phyloP scores from a whole-genome alignment of 345 rosid genomes.

The Ceriops tagal region DNA sequence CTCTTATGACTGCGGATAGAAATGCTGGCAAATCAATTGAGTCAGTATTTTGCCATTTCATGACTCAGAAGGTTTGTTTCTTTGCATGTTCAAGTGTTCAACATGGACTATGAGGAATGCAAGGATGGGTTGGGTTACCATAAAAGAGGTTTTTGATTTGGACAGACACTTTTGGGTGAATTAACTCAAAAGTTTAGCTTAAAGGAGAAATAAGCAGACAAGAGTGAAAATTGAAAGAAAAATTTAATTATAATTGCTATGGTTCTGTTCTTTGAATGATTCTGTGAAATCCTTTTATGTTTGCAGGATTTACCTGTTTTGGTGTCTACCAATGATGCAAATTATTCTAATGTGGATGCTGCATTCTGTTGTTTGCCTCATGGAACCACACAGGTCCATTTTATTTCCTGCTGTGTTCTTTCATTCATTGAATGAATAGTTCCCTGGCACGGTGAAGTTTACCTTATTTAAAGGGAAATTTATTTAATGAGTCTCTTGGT shows the following conservation, averaged over 20 bases:
- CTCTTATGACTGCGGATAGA: constrained; percentile 93
- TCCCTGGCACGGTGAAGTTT: background rate
- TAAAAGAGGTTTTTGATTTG: background rate
- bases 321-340: constrained; percentile 76
- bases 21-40: constrained; percentile 95
- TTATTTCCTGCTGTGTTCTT: constrained; percentile 12
- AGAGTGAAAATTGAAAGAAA: too few species aligned
- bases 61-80: constrained; percentile 53
- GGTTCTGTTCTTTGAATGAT: background rate
- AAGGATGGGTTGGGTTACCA: background rate
- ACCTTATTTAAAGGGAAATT: background rate
- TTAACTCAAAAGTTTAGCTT: background rate
- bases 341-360: constrained; percentile 79
- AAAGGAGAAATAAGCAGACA: background rate
- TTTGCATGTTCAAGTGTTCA: background rate
- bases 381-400: constrained; percentile 84
- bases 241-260: background rate
- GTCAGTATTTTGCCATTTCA: constrained; percentile 79
- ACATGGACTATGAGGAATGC: background rate
- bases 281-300: background rate
- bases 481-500: background rate
- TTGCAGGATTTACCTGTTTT: constrained; percentile 71
- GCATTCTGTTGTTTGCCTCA: constrained; percentile 97
- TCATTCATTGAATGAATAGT: background rate
- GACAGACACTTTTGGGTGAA: background rate